Evolutionary conservation across 225 moss, liverwort and hornwort genomes (phyloP).

Genomic region (Bryoerythrophyllum caledonicum): DNA sequence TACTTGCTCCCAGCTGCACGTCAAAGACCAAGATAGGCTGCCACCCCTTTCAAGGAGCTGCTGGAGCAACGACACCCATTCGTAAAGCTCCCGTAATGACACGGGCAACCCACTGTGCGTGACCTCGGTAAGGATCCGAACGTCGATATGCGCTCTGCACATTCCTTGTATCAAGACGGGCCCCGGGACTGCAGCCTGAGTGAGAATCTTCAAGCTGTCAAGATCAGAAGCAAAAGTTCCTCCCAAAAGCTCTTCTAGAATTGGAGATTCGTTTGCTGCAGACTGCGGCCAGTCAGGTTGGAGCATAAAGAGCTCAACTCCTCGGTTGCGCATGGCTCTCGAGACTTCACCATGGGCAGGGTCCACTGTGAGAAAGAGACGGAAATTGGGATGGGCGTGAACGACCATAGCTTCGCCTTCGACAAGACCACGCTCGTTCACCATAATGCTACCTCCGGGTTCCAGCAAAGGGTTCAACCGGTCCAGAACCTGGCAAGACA

Average conservation of each 20-base stretch:
- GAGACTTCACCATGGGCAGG: constrained; percentile 93
- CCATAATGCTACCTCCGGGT: constrained; percentile 90
- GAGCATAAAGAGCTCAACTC: constrained; percentile 88
- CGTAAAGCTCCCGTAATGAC: constrained; percentile 74
- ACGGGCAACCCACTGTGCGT: constrained; percentile 56
- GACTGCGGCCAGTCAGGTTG: constrained; percentile 61
- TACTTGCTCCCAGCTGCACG: constrained; percentile 93
- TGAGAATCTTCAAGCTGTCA: constrained; percentile 63
- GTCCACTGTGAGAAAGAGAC: constrained; percentile 93
- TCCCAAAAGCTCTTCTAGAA: constrained; percentile 52
- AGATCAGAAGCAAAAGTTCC: constrained; percentile 43
- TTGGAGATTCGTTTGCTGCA: constrained; percentile 28
- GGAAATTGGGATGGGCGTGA: constrained; percentile 89
- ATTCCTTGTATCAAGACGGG: constrained; percentile 70
- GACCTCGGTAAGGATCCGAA: constrained; percentile 56
- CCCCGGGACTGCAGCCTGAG: constrained; percentile 76
- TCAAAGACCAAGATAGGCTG: constrained; percentile 67
- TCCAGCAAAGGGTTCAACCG: constrained; percentile 93
- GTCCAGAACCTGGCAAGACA: constrained; percentile 82
- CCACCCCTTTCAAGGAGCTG: constrained; percentile 88
- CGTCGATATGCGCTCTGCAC: constrained; percentile 65
- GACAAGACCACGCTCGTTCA: constrained; percentile 93
- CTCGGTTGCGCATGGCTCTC: constrained; percentile 97
- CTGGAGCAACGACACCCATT: constrained; percentile 85
- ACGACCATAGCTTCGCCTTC: constrained; percentile 88